Evolutionary conservation across 371 early-diverging fungal species (phyloP), one percentile per base, ranked within the genome.

Genomic region (Batkoa obscura): DNA sequence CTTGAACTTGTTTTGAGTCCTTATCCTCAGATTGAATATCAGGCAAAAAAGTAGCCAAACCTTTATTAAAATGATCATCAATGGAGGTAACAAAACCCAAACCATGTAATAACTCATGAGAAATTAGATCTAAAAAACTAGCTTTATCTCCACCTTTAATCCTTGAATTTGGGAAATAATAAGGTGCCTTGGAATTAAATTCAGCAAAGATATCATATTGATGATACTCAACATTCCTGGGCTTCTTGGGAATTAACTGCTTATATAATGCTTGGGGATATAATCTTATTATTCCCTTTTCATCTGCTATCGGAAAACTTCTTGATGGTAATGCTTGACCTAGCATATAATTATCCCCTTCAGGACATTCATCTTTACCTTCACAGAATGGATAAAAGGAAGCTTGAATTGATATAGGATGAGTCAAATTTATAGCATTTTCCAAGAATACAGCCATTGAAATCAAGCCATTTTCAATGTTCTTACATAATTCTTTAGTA

Each of bases 221-320:
- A n/a, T n/a, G n/a, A n/a, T n/a, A n/a, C n/a, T n/a, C n/a, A 1
- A 31, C 17, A 30, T 46, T 50, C 33, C 36, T 10, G 5, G 33
- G 39, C 34, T 46, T 43, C n/a, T 50, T 58, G 65, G 17, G 48
- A 1, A 55, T 59, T 15, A 69, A 66, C 43, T 83, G 81, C 56
- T 80, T 80, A 9, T 79, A 61, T 23, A 80, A 52, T 31, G 77
- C 71, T 59, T 83, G 84, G 30, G 84, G 80, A 59, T 80, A 81
- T 61, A 79, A 69, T 38, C 74, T 49, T 1, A 62, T 67, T 48
- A 63, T 67, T 37, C 67, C 64, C 46, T 71, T 70, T 12, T 65
- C 61, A 55, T 72, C 72, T 12, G 59, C 56, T 64, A 73, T 67
- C 2, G 67, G 41, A 48, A 68, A 68, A 10, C 71, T 71, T 49